Evolutionary conservation across 148 eudicot genomes (phyloP), one percentile per base, ranked within the genome.

Genomic region (Chenopodium berlandieri): DNA sequence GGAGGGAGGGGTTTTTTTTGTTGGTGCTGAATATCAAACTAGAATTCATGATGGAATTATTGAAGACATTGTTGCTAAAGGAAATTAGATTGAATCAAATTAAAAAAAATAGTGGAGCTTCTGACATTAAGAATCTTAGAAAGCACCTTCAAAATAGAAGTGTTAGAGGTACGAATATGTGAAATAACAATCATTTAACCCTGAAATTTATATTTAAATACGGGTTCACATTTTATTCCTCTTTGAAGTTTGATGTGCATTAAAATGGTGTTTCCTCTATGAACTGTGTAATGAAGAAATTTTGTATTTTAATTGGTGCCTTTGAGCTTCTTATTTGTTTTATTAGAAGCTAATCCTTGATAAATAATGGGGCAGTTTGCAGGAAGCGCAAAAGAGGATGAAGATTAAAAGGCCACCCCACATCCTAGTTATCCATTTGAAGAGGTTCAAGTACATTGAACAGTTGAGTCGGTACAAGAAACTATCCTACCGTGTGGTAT

Each of bases 301-400:
- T 54, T 3, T 54, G 60, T 16, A 2, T 11, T 1, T 10, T 54
- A 12, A 14, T n/a, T 62, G 40, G 25, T 58, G 63, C 60, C 34
- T 63, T 9, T 63, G 7, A 54, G 2, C 31, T 44, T 47, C 37
- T 74, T 50, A 7, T n/a, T 7, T 22, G 23, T 79, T 54, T 7
- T 2, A 25, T 44, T 27, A 68, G 40, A 12, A 62, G 47, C 75
- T 83, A 83, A 84, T 63, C 30, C 56, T 46, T 40, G 84, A 67
- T 81, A 31, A 58, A 70, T 44, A 25, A 71, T 68, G 67, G 47
- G 77, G 72, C 82, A 91, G 96, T 87, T 87, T 92, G 88, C 98
- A 91, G 82, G 98, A 94, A 78, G 98, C 98, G 25, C 96, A 94
- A 85, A 94, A 94, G 88, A 91, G 98, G 82, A 94, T 92, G 98